These are phyloP conservation scores for Adansonia madagascariensis DNA, from an alignment of 441 rosid species.

Conservation along the genomic window DNA sequence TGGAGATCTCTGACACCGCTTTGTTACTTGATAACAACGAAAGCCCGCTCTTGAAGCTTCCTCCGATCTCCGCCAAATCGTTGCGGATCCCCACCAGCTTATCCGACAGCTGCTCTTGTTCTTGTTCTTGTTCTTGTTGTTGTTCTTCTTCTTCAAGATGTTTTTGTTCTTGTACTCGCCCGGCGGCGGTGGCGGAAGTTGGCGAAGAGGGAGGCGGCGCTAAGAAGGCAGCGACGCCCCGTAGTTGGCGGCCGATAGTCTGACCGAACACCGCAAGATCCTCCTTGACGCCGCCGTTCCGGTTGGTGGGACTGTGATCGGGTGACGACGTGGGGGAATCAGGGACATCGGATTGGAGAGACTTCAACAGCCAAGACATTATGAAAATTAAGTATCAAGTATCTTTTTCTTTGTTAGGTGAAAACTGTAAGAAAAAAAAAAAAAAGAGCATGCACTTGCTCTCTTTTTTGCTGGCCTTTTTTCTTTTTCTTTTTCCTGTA, in stretches of 20 bases:
- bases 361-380: slow-evolving; percentile 71
- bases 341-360: slow-evolving; percentile 40
- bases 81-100: slow-evolving; percentile 59
- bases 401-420: no score
- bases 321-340: slow-evolving; percentile 31
- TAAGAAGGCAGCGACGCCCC: slow-evolving; percentile 60
- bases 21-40: slow-evolving; percentile 44
- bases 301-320: slow-evolving; percentile 13
- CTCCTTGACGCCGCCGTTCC: slow-evolving; percentile 37
- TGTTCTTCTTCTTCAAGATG: no score
- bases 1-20: slow-evolving; percentile 49
- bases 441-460: no score
- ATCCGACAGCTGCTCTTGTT: slow-evolving; percentile 24
- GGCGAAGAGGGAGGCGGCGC: slow-evolving; percentile 47
- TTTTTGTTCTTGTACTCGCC: background rate
- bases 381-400: background rate
- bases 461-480: no score
- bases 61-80: slow-evolving; percentile 71
- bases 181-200: slow-evolving; percentile 6
- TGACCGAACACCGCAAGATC: slow-evolving; percentile 45
- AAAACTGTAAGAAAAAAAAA: no score
- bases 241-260: slow-evolving; percentile 54
- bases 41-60: slow-evolving; percentile 55
- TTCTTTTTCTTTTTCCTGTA: no score
- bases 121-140: background rate